Evolutionary conservation across 1,284 basidiomycete species (phyloP), one percentile per base, ranked within the genome.

Genomic region (Wolfiporia cocos): DNA sequence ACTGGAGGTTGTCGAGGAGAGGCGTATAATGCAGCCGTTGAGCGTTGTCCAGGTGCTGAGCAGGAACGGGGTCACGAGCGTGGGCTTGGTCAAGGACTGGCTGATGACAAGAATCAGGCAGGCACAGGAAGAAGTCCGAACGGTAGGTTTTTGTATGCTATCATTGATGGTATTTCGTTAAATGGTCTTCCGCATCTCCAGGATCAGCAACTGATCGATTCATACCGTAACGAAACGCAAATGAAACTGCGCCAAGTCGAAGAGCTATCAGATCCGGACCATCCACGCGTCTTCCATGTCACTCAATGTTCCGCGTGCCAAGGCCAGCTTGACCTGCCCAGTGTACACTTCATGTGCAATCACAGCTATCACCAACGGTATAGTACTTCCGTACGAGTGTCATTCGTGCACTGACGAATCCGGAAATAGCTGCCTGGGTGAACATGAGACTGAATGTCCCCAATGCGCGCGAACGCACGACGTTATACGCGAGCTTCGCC

Each of bases 311-410:
- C 90, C 12, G 75, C 82, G 4, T 98, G 96, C 61, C 76, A 81
- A 14, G 89, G 84, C 0, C 87, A 89, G 55, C 77, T 98, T 46
- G 93, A 97, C 60, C 74, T 97, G 15, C 95, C 95, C 0, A 87
- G 81, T 45, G 76, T 98, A 3, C 94, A 99, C 64, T 99, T 98
- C 58, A 96, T 98, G 94, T 99, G 94, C 66, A 86, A 88, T 57
- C 95, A 99, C 63, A 92, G 87, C 48, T 99, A 92, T 67, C 96
- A 99, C 60, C 92, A 95, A 61, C 71, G 91, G 87, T 89, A 39
- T 17, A 66, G 67, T 11, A 10, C n/a, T n/a, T 37, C 26, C 11
- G 37, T 29, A 33, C 42, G 41, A 38, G 35, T n/a, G 15, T 21
- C 15, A 17, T 24, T 9, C 21, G 26, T 19, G 17, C 18, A 23